phyloP scores from a whole-genome alignment of 2,329 filamentous ascomycete genomes.

The Gyromitra esculenta region DNA sequence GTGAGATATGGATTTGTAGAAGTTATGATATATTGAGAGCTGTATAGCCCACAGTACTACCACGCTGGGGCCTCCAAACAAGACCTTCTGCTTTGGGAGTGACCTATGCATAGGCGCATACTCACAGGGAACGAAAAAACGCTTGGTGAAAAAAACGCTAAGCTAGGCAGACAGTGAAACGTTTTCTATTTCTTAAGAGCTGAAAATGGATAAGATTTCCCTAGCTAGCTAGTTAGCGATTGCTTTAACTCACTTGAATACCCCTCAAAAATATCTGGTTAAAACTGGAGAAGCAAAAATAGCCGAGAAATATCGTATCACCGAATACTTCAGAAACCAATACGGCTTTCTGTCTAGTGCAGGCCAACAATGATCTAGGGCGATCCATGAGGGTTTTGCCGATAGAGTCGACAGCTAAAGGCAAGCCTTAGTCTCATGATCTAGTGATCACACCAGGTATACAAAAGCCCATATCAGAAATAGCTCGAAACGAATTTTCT shows the following conservation, averaged over 20 bases:
- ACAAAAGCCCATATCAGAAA: neutral
- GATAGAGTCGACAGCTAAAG: neutral
- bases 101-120: neutral
- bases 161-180: neutral
- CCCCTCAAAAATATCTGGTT: neutral
- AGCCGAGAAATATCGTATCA: neutral
- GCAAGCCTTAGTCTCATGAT: neutral
- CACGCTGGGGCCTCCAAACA: neutral
- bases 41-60: no score
- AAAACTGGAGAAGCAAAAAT: neutral
- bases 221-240: no score
- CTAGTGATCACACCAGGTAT: neutral
- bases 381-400: neutral
- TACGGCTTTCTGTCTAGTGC: neutral
- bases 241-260: neutral
- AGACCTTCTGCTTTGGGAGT: neutral
- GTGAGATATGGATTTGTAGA: neutral
- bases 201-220: neutral
- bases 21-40: neutral
- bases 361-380: neutral
- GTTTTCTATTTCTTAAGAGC: neutral
- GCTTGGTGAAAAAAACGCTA: no score
- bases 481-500: slow-evolving; percentile 4
- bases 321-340: neutral
- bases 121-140: neutral